A percentile compares a stretch with the other conserved stretches of the same genome.
Conservation (phyloP, 352 stramenopile species). For the Peronospora destructor region DNA sequence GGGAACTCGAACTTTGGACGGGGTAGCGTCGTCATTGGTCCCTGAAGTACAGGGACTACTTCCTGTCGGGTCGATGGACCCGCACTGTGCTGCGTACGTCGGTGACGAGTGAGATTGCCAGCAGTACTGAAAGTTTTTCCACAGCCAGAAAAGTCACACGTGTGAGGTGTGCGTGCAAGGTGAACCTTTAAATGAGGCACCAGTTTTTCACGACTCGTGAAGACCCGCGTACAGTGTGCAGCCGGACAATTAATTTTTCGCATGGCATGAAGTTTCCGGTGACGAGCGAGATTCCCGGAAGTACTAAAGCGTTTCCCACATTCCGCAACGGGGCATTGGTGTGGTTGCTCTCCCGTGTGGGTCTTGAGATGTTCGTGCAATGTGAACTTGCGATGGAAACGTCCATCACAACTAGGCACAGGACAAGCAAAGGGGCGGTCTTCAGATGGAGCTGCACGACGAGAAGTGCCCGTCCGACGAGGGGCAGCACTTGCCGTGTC, state of each 20-base stretch:
- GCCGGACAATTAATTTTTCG: constrained; percentile 40
- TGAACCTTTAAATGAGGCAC: constrained; percentile 46
- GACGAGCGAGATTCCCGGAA: constrained; percentile 48
- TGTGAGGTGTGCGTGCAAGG: constrained; percentile 40
- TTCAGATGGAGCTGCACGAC: constrained; percentile 29
- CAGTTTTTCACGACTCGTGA: constrained; percentile 44
- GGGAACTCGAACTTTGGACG: constrained; percentile 31
- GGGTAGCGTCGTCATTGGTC: constrained; percentile 13
- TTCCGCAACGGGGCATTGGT: constrained; percentile 46
- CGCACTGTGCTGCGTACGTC: constrained; percentile 45
- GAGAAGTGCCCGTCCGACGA: constrained; percentile 15
- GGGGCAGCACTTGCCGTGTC: constrained; percentile 3
- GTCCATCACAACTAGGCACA: constrained; percentile 35
- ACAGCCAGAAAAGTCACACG: constrained; percentile 44
- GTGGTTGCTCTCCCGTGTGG: constrained; percentile 75
- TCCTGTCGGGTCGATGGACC: constrained; percentile 17
- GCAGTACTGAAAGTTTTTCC: constrained; percentile 58
- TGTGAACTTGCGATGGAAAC: constrained; percentile 73
- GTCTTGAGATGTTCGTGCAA: constrained; percentile 77
- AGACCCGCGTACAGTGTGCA: constrained; percentile 35
- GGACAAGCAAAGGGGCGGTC: constrained; percentile 32
- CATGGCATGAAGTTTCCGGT: constrained; percentile 43
- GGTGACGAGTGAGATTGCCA: constrained; percentile 55
- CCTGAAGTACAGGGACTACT: not conserved
- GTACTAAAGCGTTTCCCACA: constrained; percentile 63